phyloP scores from a whole-genome alignment of 495 filamentous ascomycete genomes.

The Penicillium argentinense region DNA sequence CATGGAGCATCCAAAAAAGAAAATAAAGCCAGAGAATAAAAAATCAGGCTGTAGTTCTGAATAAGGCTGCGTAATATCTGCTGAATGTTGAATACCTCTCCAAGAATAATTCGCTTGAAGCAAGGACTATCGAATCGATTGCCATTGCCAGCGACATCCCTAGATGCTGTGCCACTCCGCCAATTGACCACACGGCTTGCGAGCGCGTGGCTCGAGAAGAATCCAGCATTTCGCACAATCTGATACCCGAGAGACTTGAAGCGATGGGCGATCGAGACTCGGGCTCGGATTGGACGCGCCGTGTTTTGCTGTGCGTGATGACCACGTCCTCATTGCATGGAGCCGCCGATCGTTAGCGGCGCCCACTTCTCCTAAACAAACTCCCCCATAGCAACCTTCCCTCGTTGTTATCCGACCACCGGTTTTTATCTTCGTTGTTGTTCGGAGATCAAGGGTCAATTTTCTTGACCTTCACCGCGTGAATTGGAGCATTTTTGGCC shows the following conservation, averaged over 20 bases:
- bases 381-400: conserved; percentile 15
- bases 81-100: neutral
- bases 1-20: neutral
- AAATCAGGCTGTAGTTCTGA: neutral
- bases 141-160: conserved; percentile 15
- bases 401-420: conserved; percentile 6
- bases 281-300: conserved; percentile 6
- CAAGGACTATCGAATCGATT: conserved; percentile 7
- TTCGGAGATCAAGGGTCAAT: neutral
- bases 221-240: conserved; percentile 11
- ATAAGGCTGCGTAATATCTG: neutral
- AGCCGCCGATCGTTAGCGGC: conserved; percentile 33
- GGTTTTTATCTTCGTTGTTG: neutral
- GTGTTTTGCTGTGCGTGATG: conserved; percentile 24
- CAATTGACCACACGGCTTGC: conserved; percentile 5
- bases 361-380: conserved; percentile 31
- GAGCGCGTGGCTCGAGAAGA: conserved; percentile 19
- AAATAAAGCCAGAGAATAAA: neutral
- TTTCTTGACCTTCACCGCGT: neutral
- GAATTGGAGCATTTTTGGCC: neutral
- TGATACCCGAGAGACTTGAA: conserved; percentile 1
- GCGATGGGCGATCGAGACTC: neutral
- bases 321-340: conserved; percentile 29
- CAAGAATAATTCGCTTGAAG: neutral
- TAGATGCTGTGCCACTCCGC: conserved; percentile 16